Evolutionary conservation across 148 eudicot species (phyloP), one percentile per base, ranked within the genome.

Genomic region (Chenopodium quinoa): DNA sequence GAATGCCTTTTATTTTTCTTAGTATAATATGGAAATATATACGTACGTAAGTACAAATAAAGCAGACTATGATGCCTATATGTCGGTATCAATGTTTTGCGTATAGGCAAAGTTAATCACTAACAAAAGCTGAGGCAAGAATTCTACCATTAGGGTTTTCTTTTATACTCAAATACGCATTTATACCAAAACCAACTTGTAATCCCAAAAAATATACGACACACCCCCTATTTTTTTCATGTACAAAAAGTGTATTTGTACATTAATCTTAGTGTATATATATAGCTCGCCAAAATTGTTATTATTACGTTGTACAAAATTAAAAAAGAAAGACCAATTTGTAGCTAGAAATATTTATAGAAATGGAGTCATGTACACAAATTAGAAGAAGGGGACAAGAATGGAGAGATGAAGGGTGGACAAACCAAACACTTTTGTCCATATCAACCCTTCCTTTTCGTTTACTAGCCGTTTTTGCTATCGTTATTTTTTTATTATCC

Each of bases 381-480:
- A 79, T 77, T 81, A 86, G 76, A 82, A 77, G 85, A 62, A 20
- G 83, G 44, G 89, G 88, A 84, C 85, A 83, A 68, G 67, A 52
- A 64, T 40, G 80, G 72, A 63, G 47, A 23, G 13, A 78, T 56
- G 6, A 14, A 44, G 37, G 71, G 7, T 89, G 89, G 91, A 82
- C 72, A 78, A 37, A 66, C 63, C 85, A 86, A 75, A 76, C 90
- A 13, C 32, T 85, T 73, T 52, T 87, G 20, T 85, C 92, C n/a
- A 50, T 87, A 67, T 90, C 93, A 52, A 71, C 88, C 32, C 93
- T 93, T 19, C 90, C 97, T 1, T 65, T 91, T 13, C 98, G 89
- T 44, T 75, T 94, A 81, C 74, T 94, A 4, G 89, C 88, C n/a
- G 62, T 94, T 64, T 91, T 90, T 4, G 86, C 86, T 74, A 90